A percentile compares a stretch with the other conserved stretches of the same genome.
phyloP scores from a whole-genome alignment of 352 stramenopile species.

The Phytophthora europaea region DNA sequence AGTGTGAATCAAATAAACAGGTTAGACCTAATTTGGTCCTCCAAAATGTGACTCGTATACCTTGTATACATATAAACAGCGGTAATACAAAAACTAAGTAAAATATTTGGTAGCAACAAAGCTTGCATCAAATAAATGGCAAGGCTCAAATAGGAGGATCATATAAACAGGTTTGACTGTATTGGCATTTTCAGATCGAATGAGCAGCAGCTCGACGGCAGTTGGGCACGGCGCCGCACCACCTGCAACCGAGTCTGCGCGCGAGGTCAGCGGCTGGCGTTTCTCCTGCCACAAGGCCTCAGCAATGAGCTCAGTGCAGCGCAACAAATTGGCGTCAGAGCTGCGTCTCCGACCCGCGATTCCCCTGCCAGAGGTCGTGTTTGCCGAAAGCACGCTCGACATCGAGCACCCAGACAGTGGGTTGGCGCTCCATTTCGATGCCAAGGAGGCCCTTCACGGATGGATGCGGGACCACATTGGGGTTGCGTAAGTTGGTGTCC shows the following conservation, averaged over 20 bases:
- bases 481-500: conserved; percentile 21
- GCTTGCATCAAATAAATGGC: too few relatives aligned
- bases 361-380: conserved; percentile 70
- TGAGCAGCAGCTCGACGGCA: conserved; percentile 8
- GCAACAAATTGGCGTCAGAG: conserved; percentile 34
- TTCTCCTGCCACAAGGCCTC: conserved; percentile 47
- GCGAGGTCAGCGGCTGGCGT: conserved; percentile 53
- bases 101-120: too few relatives aligned
- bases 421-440: conserved; percentile 55
- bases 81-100: too few relatives aligned
- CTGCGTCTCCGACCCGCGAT: conserved; percentile 46
- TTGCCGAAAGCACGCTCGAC: conserved; percentile 47
- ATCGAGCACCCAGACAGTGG: conserved; percentile 39
- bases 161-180: too few relatives aligned
- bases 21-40: too few relatives aligned
- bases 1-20: too few relatives aligned
- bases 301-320: conserved; percentile 57
- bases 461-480: conserved; percentile 47
- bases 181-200: conserved; percentile 6
- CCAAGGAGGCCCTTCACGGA: conserved; percentile 47
- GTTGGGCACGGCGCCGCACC: neutral
- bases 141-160: too few relatives aligned
- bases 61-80: too few relatives aligned
- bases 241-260: conserved; percentile 17
- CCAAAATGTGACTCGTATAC: too few relatives aligned